These are phyloP conservation scores for Penicillium olsonii DNA, from an alignment of 2,329 filamentous ascomycete genomes.

Conservation along the genomic window DNA sequence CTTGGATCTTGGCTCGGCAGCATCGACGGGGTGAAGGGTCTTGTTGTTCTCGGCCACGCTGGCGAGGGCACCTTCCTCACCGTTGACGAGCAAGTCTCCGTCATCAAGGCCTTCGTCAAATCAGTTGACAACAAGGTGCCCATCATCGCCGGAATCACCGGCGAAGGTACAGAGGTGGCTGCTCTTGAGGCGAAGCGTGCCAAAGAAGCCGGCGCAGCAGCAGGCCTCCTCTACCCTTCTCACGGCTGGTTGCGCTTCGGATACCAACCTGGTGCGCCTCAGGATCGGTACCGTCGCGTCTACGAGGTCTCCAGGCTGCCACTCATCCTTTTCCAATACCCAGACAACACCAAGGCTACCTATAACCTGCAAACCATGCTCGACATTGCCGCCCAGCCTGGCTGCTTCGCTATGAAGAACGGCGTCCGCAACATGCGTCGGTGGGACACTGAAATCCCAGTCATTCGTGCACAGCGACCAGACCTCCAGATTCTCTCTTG, in stretches of 20 bases:
- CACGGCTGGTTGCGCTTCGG: conserved; percentile 60
- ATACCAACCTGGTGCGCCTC: conserved; percentile 55
- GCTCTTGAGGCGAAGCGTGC: conserved; percentile 55
- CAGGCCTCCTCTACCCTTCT: conserved; percentile 55
- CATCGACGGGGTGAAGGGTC: conserved; percentile 54
- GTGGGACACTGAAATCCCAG: conserved; percentile 58
- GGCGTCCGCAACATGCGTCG: conserved; percentile 60
- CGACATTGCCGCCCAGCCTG: conserved; percentile 55
- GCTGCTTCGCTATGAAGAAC: conserved; percentile 60
- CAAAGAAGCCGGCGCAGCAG: conserved; percentile 53
- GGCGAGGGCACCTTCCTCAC: conserved; percentile 58
- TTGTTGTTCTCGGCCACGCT: conserved; percentile 57
- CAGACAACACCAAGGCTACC: conserved; percentile 56
- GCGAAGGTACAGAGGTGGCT: conserved; percentile 56
- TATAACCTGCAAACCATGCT: conserved; percentile 56
- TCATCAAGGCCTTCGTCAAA: conserved; percentile 56
- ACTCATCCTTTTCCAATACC: conserved; percentile 57
- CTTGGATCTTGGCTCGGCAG: conserved; percentile 57
- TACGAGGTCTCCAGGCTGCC: conserved; percentile 54
- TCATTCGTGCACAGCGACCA: conserved; percentile 52
- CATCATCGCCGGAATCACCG: conserved; percentile 56
- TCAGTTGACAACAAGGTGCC: conserved; percentile 54
- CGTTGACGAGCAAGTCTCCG: conserved; percentile 50
- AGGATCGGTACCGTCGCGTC: conserved; percentile 54
- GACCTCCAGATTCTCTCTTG: conserved; percentile 55